phyloP scores from a whole-genome alignment of 257 asterid genomes.

The Paulownia fortunei region DNA sequence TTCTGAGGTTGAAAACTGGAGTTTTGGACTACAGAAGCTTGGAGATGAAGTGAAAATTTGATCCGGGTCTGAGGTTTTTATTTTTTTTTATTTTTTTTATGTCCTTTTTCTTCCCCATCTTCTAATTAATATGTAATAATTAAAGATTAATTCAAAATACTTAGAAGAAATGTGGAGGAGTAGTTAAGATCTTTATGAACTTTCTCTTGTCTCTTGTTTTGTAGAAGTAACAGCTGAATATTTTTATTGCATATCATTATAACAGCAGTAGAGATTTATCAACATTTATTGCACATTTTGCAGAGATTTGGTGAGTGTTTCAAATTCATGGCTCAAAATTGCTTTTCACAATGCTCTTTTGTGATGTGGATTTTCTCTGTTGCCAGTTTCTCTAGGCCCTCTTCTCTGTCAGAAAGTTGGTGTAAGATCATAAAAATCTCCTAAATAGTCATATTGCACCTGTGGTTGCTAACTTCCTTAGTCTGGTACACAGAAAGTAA shows the following conservation, averaged over 20 bases:
- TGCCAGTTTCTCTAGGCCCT: neutral
- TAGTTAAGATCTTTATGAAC: neutral
- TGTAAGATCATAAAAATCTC: conserved; percentile 28
- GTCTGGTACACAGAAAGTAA: conserved; percentile 17
- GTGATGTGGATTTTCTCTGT: neutral
- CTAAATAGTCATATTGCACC: conserved; percentile 16
- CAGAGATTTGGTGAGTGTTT: conserved; percentile 34
- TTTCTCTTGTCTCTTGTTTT: neutral
- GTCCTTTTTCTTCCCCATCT: neutral
- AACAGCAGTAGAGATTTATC: conserved; percentile 13
- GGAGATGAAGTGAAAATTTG: conserved; percentile 51
- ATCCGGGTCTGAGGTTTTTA: neutral
- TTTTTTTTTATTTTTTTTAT: neutral
- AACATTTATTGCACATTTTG: conserved; percentile 32
- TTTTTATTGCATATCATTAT: conserved; percentile 12
- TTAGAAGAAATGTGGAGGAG: conserved; percentile 13
- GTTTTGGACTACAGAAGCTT: conserved; percentile 76
- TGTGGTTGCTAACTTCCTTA: conserved; percentile 13
- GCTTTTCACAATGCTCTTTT: neutral
- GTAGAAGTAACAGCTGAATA: conserved; percentile 24
- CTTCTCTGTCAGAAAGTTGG: conserved; percentile 28
- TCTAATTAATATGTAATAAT: conserved; percentile 12
- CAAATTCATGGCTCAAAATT: neutral
- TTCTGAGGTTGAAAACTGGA: conserved; percentile 60
- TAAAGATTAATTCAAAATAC: conserved; percentile 12